These are phyloP conservation scores for Penicillium janthinellum DNA, from an alignment of 2,329 filamentous ascomycete genomes.

Conservation along the genomic window DNA sequence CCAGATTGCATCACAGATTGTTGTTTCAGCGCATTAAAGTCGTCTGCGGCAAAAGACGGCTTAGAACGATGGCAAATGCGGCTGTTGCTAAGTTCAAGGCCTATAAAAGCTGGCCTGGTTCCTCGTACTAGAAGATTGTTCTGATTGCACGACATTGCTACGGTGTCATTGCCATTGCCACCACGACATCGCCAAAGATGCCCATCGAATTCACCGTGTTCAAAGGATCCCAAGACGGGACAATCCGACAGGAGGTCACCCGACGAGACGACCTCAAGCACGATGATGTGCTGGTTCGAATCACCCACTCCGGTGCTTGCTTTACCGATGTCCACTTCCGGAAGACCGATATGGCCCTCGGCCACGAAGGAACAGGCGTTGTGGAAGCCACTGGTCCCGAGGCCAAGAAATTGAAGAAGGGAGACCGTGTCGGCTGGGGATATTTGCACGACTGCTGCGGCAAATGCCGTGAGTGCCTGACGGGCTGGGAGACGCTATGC, in stretches of 20 bases:
- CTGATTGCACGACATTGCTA: no score
- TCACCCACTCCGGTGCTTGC: slow-evolving; percentile 69
- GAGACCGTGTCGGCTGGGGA: slow-evolving; percentile 48
- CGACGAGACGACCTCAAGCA: slow-evolving; percentile 39
- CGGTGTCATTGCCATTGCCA: no score
- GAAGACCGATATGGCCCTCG: slow-evolving; percentile 37
- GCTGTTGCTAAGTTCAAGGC: no score
- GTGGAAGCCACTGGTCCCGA: slow-evolving; percentile 36
- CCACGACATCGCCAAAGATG: slow-evolving; percentile 16
- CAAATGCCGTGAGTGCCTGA: slow-evolving; percentile 39
- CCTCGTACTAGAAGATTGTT: no score
- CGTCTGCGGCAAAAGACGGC: no score
- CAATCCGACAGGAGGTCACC: slow-evolving; percentile 55
- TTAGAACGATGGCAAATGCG: no score
- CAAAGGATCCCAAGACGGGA: slow-evolving; percentile 62
- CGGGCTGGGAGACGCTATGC: slow-evolving; percentile 37
- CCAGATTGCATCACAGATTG: no score
- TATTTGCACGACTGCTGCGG: slow-evolving; percentile 44
- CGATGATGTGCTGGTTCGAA: slow-evolving; percentile 59
- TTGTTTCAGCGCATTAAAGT: no score
- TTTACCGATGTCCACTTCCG: slow-evolving; percentile 57
- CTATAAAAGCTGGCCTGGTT: no score
- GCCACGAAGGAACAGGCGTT: slow-evolving; percentile 43
- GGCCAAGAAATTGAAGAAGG: slow-evolving; percentile 39
- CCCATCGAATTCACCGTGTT: slow-evolving; percentile 59